A percentile compares a stretch with the other conserved stretches of the same genome.
Evolutionary conservation across 768 basidiomycete species (phyloP).

Genomic region (Pilatotrama ljubarskyi): DNA sequence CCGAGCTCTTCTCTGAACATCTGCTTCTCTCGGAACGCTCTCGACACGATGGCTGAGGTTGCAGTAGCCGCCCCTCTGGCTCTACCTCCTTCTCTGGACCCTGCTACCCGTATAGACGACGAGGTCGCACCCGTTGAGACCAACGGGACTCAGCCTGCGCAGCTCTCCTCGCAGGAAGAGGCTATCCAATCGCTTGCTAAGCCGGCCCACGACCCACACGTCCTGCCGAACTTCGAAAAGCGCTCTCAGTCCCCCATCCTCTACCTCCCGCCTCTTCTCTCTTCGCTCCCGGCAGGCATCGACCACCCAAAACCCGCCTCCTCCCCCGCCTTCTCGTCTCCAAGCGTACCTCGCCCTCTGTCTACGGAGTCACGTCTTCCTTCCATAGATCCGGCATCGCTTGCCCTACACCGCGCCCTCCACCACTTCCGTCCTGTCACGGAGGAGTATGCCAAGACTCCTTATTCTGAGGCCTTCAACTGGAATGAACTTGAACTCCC

Average conservation of each 20-base stretch:
- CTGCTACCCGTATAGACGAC: neutral
- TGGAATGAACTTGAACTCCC: constrained; percentile 75
- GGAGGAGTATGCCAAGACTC: constrained; percentile 56
- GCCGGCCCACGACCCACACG: constrained; percentile 51
- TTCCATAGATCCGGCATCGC: constrained; percentile 79
- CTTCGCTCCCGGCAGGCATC: constrained; percentile 59
- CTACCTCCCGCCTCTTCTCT: constrained; percentile 84
- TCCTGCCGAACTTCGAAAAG: constrained; percentile 51
- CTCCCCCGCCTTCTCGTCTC: constrained; percentile 22
- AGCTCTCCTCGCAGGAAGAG: constrained; percentile 1
- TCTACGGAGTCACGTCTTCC: constrained; percentile 78
- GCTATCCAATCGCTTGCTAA: neutral
- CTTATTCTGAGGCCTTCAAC: constrained; percentile 84
- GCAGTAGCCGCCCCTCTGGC: constrained; percentile 9
- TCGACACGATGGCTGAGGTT: constrained; percentile 11
- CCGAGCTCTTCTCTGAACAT: neutral
- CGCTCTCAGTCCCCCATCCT: constrained; percentile 53
- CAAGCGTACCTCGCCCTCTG: constrained; percentile 39
- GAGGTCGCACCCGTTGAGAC: neutral
- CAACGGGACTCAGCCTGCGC: neutral
- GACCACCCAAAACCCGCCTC: constrained; percentile 23
- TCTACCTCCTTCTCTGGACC: neutral
- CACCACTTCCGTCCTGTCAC: constrained; percentile 70
- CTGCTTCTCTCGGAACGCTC: neutral
- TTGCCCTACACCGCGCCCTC: constrained; percentile 84